Evolutionary conservation across 306 rosid genomes (phyloP).

Genomic region (Vigna unguiculata): DNA sequence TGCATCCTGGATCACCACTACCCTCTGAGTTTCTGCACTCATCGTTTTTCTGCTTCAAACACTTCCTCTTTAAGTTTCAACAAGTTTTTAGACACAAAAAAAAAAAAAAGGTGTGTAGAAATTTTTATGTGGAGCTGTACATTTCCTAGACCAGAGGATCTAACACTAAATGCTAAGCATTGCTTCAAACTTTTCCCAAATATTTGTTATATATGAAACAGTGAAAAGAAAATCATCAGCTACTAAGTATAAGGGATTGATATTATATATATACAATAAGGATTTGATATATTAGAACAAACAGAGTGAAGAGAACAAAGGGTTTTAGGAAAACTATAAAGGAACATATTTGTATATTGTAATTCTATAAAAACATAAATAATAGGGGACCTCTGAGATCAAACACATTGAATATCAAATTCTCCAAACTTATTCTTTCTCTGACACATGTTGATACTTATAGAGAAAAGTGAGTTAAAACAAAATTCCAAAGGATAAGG

Average conservation of each 20-base stretch:
- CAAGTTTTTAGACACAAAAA: neutral
- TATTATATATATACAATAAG: neutral
- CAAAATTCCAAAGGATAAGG: conserved; percentile 13
- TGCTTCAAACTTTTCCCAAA: neutral
- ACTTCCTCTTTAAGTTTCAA: conserved; percentile 1
- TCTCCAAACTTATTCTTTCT: conserved; percentile 21
- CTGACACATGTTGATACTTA: conserved; percentile 9
- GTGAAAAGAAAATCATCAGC: conserved; percentile 27
- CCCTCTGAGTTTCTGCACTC: conserved; percentile 51
- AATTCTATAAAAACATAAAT: conserved; percentile 24
- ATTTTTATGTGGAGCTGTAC: conserved; percentile 29
- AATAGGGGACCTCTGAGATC: conserved; percentile 29
- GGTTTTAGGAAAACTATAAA: conserved; percentile 3
- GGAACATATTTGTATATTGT: neutral
- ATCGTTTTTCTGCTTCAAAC: conserved; percentile 16
- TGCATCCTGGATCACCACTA: conserved; percentile 80
- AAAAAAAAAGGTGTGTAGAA: neutral
- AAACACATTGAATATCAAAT: conserved; percentile 19
- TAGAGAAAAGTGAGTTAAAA: neutral
- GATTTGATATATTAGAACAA: conserved; percentile 3
- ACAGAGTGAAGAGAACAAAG: neutral
- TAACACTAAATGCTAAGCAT: neutral
- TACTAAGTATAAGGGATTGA: neutral
- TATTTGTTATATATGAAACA: neutral
- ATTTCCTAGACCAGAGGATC: neutral